Evolutionary conservation across 2,329 filamentous ascomycete species (phyloP).

Genomic region (Fusarium sp.): DNA sequence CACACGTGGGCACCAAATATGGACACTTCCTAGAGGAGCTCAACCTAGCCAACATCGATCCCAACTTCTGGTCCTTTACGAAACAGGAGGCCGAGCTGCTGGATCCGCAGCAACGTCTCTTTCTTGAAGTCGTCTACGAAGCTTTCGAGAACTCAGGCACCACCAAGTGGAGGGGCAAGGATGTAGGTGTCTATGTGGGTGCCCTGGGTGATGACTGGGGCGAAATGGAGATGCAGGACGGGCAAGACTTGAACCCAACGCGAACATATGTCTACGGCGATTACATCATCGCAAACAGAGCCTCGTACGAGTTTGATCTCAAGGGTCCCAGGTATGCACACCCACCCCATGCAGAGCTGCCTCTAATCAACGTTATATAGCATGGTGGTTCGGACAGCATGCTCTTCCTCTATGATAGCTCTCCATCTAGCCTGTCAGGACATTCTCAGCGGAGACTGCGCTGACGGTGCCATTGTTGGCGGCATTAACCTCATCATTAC

Average conservation of each 20-base stretch:
- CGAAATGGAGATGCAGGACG: conserved; percentile 19
- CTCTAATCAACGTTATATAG: conserved; percentile 10
- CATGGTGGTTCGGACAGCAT: conserved; percentile 17
- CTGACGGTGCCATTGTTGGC: conserved; percentile 14
- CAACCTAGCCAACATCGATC: conserved; percentile 18
- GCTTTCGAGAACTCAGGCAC: conserved; percentile 16
- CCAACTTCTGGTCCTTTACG: conserved; percentile 16
- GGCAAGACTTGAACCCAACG: conserved; percentile 20
- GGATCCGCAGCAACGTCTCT: conserved; percentile 13
- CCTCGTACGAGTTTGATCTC: conserved; percentile 16
- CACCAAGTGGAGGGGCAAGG: conserved; percentile 10
- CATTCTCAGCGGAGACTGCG: conserved; percentile 15
- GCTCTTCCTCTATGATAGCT: conserved; percentile 17
- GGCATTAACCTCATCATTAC: conserved; percentile 16
- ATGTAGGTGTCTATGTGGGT: conserved; percentile 16
- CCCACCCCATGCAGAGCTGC: neutral
- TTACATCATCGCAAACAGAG: conserved; percentile 16
- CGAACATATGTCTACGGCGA: conserved; percentile 17
- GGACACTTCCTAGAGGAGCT: conserved; percentile 16
- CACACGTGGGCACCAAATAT: conserved; percentile 16
- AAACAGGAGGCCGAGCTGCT: conserved; percentile 15
- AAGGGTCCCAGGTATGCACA: conserved; percentile 13
- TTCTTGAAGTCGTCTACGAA: conserved; percentile 19
- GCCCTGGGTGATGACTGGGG: conserved; percentile 13
- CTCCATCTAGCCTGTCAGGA: conserved; percentile 14